Evolutionary conservation across 371 early-diverging fungal genomes (phyloP).

Genomic region (Fennellomyces sp.): DNA sequence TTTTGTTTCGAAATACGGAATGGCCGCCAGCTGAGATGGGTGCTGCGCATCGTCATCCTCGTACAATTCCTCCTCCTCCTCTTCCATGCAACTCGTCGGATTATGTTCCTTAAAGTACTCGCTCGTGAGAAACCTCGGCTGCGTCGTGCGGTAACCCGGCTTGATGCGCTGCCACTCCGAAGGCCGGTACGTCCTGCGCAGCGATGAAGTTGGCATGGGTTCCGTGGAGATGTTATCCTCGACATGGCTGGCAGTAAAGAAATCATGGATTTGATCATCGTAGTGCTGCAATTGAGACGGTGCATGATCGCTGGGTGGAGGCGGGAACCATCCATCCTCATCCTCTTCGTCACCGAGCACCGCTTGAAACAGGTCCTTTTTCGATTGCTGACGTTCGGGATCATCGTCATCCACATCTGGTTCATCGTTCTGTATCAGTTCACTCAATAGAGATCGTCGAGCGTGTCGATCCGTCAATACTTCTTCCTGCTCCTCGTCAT

Average conservation of each 20-base stretch:
- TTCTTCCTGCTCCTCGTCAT: not conserved
- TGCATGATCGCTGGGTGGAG: not conserved
- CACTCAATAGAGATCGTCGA: constrained; percentile 4
- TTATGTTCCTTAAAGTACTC: constrained; percentile 33
- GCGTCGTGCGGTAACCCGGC: constrained; percentile 16
- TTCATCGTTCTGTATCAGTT: not conserved
- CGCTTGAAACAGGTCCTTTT: not conserved
- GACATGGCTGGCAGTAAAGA: constrained; percentile 5
- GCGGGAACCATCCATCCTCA: no score
- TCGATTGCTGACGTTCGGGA: not conserved
- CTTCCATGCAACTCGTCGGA: constrained; percentile 11
- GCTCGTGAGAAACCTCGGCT: constrained; percentile 34
- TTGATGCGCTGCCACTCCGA: constrained; percentile 1
- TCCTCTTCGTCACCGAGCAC: not conserved
- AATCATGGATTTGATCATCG: not conserved
- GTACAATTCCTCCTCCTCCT: constrained; percentile 7
- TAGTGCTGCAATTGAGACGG: not conserved
- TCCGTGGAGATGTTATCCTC: constrained; percentile 13
- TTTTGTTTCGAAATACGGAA: constrained; percentile 34
- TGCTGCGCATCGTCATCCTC: no score
- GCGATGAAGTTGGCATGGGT: not conserved
- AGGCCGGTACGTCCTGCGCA: not conserved
- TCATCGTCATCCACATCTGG: not conserved
- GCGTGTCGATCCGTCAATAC: not conserved
- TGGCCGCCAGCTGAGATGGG: no score